Percentiles rank a stretch among this genome's conserved stretches.
phyloP scores from a whole-genome alignment of 1,139 yeast species.

The Pichia sp. region DNA sequence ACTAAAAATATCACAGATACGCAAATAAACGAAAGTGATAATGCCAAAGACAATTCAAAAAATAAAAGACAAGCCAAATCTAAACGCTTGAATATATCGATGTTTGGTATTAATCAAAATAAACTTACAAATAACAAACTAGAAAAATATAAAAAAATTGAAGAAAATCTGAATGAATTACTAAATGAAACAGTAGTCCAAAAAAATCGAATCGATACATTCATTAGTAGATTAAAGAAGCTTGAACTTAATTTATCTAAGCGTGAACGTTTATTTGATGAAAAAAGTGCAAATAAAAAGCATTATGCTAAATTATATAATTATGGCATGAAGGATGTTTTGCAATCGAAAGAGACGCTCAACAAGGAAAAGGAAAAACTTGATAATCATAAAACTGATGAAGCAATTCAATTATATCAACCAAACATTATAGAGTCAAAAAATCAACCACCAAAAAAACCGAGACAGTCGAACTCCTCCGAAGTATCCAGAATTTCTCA shows the following conservation, averaged over 20 bases:
- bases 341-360: no score
- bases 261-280: slow-evolving; percentile 25
- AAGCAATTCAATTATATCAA: background rate
- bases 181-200: slow-evolving; percentile 13
- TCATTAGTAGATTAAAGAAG: slow-evolving; percentile 20
- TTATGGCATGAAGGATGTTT: slow-evolving; percentile 20
- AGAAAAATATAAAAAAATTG: slow-evolving; percentile 21
- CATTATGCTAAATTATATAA: slow-evolving; percentile 28
- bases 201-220: slow-evolving; percentile 17
- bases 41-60: background rate
- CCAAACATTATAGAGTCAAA: background rate
- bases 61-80: background rate
- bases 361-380: no score
- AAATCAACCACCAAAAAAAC: background rate
- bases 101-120: slow-evolving; percentile 5
- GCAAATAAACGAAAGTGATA: background rate
- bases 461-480: slow-evolving; percentile 3
- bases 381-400: no score
- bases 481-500: slow-evolving; percentile 6
- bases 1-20: slow-evolving; percentile 4
- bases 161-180: slow-evolving; percentile 25
- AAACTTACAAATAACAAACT: slow-evolving; percentile 4
- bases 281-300: slow-evolving; percentile 23
- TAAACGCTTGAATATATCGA: slow-evolving; percentile 3
- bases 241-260: slow-evolving; percentile 23